These are phyloP conservation scores for Nidularia pulvinata DNA, from an alignment of 768 basidiomycete genomes.

Conservation along the genomic window DNA sequence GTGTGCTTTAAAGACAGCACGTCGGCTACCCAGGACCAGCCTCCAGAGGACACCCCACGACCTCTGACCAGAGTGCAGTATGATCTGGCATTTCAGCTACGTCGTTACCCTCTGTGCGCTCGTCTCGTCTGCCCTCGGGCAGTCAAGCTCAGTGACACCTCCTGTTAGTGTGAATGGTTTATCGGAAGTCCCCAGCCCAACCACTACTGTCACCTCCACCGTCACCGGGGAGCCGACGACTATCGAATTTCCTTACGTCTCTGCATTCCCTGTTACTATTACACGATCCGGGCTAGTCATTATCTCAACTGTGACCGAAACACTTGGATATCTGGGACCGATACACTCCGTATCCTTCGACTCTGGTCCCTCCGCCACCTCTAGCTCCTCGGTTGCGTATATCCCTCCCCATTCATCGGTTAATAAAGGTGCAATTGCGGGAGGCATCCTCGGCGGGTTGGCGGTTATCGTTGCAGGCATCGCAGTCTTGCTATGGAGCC, in stretches of 20 bases:
- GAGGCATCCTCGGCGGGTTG: constrained; percentile 21
- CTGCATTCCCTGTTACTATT: constrained; percentile 2
- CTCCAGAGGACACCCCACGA: too few relatives aligned
- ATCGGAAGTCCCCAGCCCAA: not conserved
- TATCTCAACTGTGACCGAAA: constrained; percentile 4
- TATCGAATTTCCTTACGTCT: constrained; percentile 1
- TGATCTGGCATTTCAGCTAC: too few relatives aligned
- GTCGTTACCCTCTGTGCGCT: not conserved
- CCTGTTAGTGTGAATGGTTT: not conserved
- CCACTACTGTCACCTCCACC: not conserved
- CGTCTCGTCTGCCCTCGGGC: not conserved
- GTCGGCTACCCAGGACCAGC: too few relatives aligned
- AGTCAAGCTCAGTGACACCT: not conserved
- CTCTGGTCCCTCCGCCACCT: not conserved
- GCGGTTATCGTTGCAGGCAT: constrained; percentile 11
- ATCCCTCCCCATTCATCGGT: not conserved
- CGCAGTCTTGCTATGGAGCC: constrained; percentile 16
- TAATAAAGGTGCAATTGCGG: constrained; percentile 23
- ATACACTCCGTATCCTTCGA: constrained; percentile 2
- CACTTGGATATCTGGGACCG: constrained; percentile 4
- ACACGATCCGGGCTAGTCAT: constrained; percentile 5
- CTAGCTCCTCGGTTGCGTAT: not conserved
- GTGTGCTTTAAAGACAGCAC: too few relatives aligned
- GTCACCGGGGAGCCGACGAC: not conserved
- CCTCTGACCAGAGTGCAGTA: too few relatives aligned